Conservation (phyloP, 306 rosid species). For the Rosa multiflora region DNA sequence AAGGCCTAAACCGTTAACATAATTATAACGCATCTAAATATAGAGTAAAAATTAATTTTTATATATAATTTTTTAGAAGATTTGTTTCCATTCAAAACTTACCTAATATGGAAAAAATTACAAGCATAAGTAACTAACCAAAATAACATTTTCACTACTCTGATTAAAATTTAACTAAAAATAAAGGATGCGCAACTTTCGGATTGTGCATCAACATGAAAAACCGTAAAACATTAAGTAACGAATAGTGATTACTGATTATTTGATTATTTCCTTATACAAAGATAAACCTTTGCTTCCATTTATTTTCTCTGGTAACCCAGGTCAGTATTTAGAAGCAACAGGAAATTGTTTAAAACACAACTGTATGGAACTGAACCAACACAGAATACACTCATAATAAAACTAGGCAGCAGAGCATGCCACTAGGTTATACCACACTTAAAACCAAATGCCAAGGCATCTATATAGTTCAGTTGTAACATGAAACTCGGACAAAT, state of each 20-base stretch:
- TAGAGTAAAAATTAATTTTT: too few relatives aligned
- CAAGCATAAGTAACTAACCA: too few relatives aligned
- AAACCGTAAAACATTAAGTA: too few relatives aligned
- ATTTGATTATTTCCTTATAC: background rate
- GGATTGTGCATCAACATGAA: too few relatives aligned
- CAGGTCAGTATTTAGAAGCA: slow-evolving; percentile 5
- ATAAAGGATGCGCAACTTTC: too few relatives aligned
- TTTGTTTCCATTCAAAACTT: too few relatives aligned
- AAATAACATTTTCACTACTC: too few relatives aligned
- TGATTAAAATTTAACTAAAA: too few relatives aligned
- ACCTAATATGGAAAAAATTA: too few relatives aligned
- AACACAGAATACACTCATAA: background rate
- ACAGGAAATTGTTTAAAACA: background rate
- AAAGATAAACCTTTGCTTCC: background rate
- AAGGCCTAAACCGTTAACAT: too few relatives aligned
- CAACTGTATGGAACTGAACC: background rate
- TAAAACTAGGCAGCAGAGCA: background rate
- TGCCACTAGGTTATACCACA: background rate
- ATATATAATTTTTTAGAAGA: too few relatives aligned
- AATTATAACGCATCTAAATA: too few relatives aligned
- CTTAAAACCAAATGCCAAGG: background rate
- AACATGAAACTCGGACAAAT: background rate
- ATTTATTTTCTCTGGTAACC: slow-evolving; percentile 9
- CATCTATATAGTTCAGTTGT: background rate
- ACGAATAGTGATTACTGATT: background rate